Percentiles rank a stretch among this genome's conserved stretches.
Evolutionary conservation across 2,329 filamentous ascomycete species (phyloP).

Genomic region (Fusarium foetens): DNA sequence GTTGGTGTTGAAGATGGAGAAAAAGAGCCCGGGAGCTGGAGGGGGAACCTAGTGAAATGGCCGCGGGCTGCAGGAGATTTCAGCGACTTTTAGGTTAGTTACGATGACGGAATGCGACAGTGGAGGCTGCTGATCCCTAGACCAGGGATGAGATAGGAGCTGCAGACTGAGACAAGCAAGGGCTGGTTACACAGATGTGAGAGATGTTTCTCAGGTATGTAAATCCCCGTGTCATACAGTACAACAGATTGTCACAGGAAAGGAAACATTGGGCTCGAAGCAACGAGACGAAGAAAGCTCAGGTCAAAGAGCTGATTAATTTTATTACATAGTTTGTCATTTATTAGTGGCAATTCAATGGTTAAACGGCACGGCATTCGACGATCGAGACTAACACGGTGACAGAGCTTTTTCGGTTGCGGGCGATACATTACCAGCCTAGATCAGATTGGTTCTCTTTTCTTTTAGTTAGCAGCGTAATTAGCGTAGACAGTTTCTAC

Average conservation of each 20-base stretch:
- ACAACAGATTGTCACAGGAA: neutral
- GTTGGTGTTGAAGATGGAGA: constrained; percentile 9
- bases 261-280: neutral
- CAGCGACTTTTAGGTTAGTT: constrained; percentile 20
- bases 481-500: neutral
- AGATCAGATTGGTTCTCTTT: constrained; percentile 6
- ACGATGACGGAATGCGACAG: constrained; percentile 43
- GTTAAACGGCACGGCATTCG: constrained; percentile 7
- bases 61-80: constrained; percentile 32
- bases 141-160: neutral
- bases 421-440: constrained; percentile 13
- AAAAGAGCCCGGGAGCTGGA: neutral
- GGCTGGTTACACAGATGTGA: constrained; percentile 8
- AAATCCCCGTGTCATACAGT: neutral
- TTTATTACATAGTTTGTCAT: neutral
- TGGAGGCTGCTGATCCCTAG: constrained; percentile 14
- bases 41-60: neutral
- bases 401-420: constrained; percentile 7
- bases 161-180: neutral
- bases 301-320: constrained; percentile 30
- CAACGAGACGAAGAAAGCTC: neutral
- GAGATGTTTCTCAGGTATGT: constrained; percentile 5
- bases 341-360: constrained; percentile 25
- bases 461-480: neutral
- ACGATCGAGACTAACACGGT: neutral